phyloP scores from a whole-genome alignment of 345 rosid species.

The Populus davidiana region DNA sequence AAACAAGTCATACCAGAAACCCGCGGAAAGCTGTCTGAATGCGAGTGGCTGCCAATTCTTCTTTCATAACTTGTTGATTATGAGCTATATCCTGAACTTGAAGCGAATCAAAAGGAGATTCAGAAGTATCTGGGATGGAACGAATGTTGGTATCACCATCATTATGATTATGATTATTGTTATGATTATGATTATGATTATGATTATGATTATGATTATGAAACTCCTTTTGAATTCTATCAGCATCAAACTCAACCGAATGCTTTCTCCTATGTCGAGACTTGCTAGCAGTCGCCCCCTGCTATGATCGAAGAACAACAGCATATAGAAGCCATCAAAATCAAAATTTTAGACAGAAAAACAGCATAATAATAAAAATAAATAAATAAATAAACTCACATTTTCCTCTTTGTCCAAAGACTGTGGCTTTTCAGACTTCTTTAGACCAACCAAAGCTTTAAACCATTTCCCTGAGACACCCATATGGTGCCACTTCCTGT shows the following conservation, averaged over 20 bases:
- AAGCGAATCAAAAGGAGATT: slow-evolving; percentile 49
- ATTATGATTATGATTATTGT: neutral
- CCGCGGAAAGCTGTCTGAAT: slow-evolving; percentile 95
- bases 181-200: too few relatives aligned
- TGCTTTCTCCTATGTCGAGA: slow-evolving; percentile 58
- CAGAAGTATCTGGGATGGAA: slow-evolving; percentile 42
- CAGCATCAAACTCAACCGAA: slow-evolving; percentile 53
- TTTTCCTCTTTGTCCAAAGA: slow-evolving; percentile 62
- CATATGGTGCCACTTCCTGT: slow-evolving; percentile 38
- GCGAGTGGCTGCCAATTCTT: slow-evolving; percentile 72
- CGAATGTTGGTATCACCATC: slow-evolving; percentile 33
- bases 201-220: slow-evolving; percentile 30
- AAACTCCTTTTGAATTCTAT: slow-evolving; percentile 51
- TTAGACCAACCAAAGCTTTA: slow-evolving; percentile 79
- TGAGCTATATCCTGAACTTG: slow-evolving; percentile 43
- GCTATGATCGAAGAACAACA: slow-evolving; percentile 11
- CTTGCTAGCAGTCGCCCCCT: slow-evolving; percentile 56
- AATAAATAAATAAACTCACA: slow-evolving; percentile 40
- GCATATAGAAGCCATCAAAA: neutral
- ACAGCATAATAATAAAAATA: neutral
- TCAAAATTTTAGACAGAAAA: neutral
- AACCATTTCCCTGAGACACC: slow-evolving; percentile 97
- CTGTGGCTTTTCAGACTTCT: slow-evolving; percentile 66
- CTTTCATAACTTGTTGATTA: slow-evolving; percentile 41
- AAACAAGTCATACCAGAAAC: slow-evolving; percentile 60